Base-by-base conservation (phyloP, 1,139 yeast species). In the Komagataea norvegica region DNA sequence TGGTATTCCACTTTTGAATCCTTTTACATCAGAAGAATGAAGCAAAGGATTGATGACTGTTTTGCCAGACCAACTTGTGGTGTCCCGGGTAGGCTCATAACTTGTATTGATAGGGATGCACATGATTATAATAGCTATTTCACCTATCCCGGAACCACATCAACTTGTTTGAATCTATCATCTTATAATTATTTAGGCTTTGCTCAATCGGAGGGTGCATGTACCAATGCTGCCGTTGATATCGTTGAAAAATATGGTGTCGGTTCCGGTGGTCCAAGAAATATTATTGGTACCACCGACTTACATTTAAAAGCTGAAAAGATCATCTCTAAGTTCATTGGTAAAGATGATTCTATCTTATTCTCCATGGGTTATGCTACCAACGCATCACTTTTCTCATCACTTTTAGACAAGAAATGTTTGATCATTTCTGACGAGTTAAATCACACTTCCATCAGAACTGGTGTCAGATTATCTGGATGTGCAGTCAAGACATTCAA, bases 311-410 rank as follows among this genome's bases (percentile, higher is more conserved):
- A 77, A 46, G 81, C 95, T 44, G 98, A 91, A 65, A 61, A 61
- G 42, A 72, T 82, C 23, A 72, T 88, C 46, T 95, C 99, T 24
- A 72, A 78, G 30, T 91, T 89, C 59, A 79, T 91, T 24, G 97
- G 96, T 28, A 87, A 87, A 61, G 96, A 89, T 49, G 94, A 86
- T 50, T 77, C 96, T 4, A 67, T 88, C 53, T 65, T 91, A 31
- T 86, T 86, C 47, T 81, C 94, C 35, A 93, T 88, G 82, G 99
- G 99, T 41, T 91, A 88, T 59, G 94, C 95, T 51, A 91, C 98
- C 10, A 91, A 91, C 59, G 95, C 96, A n/a, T 81, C 82, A 53
- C 68, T 91, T 40, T 91, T 93, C 57, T 72, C 89, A 21, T 77
- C 94, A 4, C 67, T 91, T 43, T 85, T 87, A 32, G 95, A 89